These are phyloP conservation scores for Bonia amplexicaulis DNA, from an alignment of 176 grass and related monocot genomes.

Conservation along the genomic window DNA sequence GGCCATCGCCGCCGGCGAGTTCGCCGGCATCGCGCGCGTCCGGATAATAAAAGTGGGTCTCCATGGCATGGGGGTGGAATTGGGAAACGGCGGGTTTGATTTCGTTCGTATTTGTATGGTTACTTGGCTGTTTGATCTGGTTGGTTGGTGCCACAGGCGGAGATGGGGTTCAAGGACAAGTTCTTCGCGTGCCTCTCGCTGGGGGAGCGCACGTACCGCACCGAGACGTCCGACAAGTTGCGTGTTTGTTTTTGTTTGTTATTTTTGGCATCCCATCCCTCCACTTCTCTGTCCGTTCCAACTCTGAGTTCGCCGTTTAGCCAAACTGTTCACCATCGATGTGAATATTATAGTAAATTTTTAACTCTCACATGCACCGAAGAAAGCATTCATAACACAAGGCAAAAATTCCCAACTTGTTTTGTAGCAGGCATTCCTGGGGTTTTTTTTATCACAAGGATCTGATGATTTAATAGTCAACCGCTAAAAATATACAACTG, in stretches of 20 bases:
- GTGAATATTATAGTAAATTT: too few species aligned
- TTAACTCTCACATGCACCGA: background rate
- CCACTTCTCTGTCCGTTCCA: background rate
- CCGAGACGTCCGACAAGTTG: slow-evolving; percentile 79
- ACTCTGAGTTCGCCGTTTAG: background rate
- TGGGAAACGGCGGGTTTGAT: background rate
- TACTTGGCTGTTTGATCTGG: background rate
- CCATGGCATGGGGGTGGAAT: background rate
- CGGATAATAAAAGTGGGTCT: slow-evolving; percentile 47
- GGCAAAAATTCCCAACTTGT: background rate
- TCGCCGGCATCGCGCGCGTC: slow-evolving; percentile 86
- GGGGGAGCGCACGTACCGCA: slow-evolving; percentile 86
- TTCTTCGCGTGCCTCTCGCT: slow-evolving; percentile 94
- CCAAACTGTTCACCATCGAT: background rate
- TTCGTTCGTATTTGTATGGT: background rate
- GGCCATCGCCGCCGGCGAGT: slow-evolving; percentile 49
- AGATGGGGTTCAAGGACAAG: slow-evolving; percentile 91
- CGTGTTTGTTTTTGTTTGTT: background rate
- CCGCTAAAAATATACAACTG: background rate
- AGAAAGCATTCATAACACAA: background rate
- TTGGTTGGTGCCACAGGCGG: slow-evolving; percentile 51
- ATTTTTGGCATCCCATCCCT: background rate
- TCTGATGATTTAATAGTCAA: background rate
- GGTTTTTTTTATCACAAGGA: background rate
- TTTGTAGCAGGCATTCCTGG: background rate